phyloP scores from a whole-genome alignment of 2,329 filamentous ascomycete genomes.

The Trichoderma endophyticum region DNA sequence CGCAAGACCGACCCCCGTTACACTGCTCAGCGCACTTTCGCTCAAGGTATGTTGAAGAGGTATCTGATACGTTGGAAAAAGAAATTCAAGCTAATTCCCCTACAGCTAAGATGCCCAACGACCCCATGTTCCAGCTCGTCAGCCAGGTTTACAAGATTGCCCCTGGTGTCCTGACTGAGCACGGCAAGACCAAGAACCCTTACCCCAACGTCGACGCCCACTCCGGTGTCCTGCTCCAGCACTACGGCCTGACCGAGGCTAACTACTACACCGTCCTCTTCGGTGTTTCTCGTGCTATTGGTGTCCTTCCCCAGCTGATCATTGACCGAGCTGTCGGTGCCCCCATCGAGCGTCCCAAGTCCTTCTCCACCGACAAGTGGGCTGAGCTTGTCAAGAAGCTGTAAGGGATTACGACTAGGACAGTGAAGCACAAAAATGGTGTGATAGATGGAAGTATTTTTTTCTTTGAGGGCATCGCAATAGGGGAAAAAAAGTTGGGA shows the following conservation, averaged over 20 bases:
- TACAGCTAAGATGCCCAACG: slow-evolving; percentile 78
- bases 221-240: slow-evolving; percentile 98
- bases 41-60: slow-evolving; percentile 52
- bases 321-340: slow-evolving; percentile 97
- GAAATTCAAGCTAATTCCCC: slow-evolving; percentile 28
- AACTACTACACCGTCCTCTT: slow-evolving; percentile 99
- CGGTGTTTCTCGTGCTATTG: slow-evolving; percentile 95
- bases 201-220: slow-evolving; percentile 98
- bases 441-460: slow-evolving; percentile 13
- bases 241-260: slow-evolving; percentile 98
- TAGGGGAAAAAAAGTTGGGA: slow-evolving; percentile 6
- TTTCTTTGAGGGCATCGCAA: neutral
- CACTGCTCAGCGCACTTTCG: slow-evolving; percentile 96
- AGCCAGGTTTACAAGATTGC: slow-evolving; percentile 99
- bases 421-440: neutral
- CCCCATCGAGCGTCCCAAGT: slow-evolving; percentile 98
- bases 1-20: slow-evolving; percentile 99
- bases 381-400: slow-evolving; percentile 90
- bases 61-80: neutral
- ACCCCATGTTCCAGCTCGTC: slow-evolving; percentile 99
- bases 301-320: slow-evolving; percentile 98
- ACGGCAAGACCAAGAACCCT: slow-evolving; percentile 99
- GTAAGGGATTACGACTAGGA: slow-evolving; percentile 49
- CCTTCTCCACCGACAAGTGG: slow-evolving; percentile 96
- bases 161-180: slow-evolving; percentile 94